Conservation (phyloP, 176 grass and related monocot genomes). For the Chrysopogon serrulatus region DNA sequence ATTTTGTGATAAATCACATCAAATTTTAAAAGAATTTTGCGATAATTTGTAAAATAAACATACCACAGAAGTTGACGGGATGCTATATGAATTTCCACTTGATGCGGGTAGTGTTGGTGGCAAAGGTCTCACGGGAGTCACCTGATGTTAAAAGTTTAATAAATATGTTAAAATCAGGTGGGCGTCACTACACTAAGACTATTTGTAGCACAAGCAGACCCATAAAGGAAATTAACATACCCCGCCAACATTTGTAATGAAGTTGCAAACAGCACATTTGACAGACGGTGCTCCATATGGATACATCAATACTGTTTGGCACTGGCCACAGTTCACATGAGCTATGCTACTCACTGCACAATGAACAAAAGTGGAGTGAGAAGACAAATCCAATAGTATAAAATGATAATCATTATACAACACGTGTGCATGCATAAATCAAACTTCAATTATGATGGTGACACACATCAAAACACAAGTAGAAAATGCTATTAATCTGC, state of each 20-base stretch:
- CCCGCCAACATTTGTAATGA: conserved; percentile 42
- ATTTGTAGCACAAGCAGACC: conserved; percentile 17
- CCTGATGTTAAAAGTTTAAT: conserved; percentile 28
- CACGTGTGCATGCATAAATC: background rate
- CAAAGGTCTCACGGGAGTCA: conserved; percentile 41
- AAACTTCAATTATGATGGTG: background rate
- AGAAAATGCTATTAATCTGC: background rate
- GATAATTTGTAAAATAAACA: conserved; percentile 8
- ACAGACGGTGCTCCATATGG: conserved; percentile 77
- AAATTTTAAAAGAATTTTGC: background rate
- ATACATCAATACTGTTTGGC: conserved; percentile 73
- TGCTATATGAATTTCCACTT: conserved; percentile 30
- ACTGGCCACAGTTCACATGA: conserved; percentile 79
- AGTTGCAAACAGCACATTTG: conserved; percentile 90
- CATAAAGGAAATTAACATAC: conserved; percentile 35
- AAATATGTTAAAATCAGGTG: background rate
- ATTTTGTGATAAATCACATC: conserved; percentile 4
- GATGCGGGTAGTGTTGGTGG: conserved; percentile 14
- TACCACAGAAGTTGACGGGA: conserved; percentile 36
- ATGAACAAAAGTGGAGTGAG: conserved; percentile 20
- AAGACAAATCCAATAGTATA: background rate
- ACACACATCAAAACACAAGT: background rate
- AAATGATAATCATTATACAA: background rate
- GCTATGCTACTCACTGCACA: conserved; percentile 65
- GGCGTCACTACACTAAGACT: background rate